These are phyloP conservation scores for Pichia sp. DNA, from an alignment of 1,139 yeast genomes.

Conservation along the genomic window DNA sequence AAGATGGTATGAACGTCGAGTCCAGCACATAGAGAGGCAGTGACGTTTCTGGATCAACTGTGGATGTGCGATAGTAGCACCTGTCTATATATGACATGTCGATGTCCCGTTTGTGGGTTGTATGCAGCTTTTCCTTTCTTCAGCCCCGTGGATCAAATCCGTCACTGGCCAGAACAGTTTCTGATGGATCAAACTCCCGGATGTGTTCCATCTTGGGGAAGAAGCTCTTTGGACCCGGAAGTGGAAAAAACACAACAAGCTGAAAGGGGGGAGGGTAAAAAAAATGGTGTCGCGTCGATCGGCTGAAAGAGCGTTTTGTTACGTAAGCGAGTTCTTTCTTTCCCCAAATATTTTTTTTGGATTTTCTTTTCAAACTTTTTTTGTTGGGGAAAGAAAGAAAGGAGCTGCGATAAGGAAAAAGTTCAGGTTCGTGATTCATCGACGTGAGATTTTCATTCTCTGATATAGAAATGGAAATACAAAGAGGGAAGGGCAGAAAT, in stretches of 20 bases:
- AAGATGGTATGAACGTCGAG: conserved; percentile 26
- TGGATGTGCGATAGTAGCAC: conserved; percentile 24
- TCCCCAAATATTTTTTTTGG: too few species aligned
- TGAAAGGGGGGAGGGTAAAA: neutral
- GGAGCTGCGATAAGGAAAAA: neutral
- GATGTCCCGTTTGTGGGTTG: too few species aligned
- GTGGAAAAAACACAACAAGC: neutral
- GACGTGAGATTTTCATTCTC: neutral
- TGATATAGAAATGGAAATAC: neutral
- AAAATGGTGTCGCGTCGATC: neutral
- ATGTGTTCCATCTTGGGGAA: neutral
- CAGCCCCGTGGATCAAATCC: too few species aligned
- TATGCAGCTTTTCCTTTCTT: too few species aligned
- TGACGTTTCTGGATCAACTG: conserved; percentile 25
- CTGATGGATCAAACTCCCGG: neutral
- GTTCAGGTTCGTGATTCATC: neutral
- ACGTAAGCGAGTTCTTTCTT: neutral
- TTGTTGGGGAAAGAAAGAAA: neutral
- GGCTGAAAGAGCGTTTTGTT: neutral
- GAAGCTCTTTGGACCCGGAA: neutral
- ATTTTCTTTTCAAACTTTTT: neutral
- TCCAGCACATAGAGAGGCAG: conserved; percentile 31
- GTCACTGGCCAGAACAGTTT: neutral
- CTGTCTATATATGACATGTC: conserved; percentile 12
- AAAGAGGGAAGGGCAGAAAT: neutral